Evolutionary conservation across 495 filamentous ascomycete species (phyloP), one percentile per base, ranked within the genome.

Genomic region (Penicillium lagena): DNA sequence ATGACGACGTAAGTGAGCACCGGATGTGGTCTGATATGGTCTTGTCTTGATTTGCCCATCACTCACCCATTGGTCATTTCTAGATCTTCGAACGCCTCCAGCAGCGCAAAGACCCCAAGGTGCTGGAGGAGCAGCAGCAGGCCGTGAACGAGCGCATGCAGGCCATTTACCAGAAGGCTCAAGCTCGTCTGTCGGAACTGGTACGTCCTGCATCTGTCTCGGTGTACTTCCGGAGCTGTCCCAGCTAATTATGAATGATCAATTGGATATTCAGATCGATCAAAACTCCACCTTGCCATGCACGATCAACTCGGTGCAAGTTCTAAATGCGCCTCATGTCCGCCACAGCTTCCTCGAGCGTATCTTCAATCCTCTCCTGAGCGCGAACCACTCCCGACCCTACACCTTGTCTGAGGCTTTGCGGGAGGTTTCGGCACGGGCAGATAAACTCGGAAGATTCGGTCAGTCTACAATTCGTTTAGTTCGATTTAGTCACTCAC

Each of bases 371-470:
- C 88, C 90, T 5, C 61, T 96, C 2, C 67, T 97, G 12, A 82
- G 79, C 52, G 74, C 74, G 28, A 82, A 85, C 51, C 68, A 77
- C 43, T 78, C 79, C 54, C 69, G 65, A 29, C 75, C 76, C 17
- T 88, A 87, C 40, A 96, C 89, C 0, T 71, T 97, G 13, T 72
- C 76, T 43, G 86, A 93, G 54, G 83, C 87, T 35, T 62, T 96
- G 44, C 67, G 75, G 47, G 82, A 86, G 60, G 67, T 94, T 33
- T 77, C 80, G 45, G 67, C 56, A 41, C 80, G 78, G 15, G 79
- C 83, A 30, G 75, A 82, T 50, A 93, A 86, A 70, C 77, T 98
- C 14, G 77, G 83, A 46, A 75, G 78, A 49, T 88, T 95, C 59
- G 90, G 89, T 95, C 76, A 40, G 70, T 60, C 7, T 13, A 37